A percentile compares a stretch with the other conserved stretches of the same genome.
Conservation (phyloP, 805 yeast genomes). For the Wickerhamiella dianesei region DNA sequence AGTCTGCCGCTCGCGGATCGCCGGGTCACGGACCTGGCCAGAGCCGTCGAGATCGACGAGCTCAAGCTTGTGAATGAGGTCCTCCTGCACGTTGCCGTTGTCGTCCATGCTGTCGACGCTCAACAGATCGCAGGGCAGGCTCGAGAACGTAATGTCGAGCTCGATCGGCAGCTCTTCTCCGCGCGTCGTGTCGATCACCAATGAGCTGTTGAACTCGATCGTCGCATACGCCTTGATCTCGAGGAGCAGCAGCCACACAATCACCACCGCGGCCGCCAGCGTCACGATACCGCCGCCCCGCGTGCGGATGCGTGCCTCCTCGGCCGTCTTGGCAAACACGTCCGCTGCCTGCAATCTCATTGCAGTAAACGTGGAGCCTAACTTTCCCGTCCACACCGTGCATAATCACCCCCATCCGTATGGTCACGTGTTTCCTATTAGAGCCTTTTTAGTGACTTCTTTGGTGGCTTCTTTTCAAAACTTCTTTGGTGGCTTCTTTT, state of each 20-base stretch:
- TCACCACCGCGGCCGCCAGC: slow-evolving; percentile 47
- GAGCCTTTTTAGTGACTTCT: too few relatives aligned
- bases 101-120: slow-evolving; percentile 81
- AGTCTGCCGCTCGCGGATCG: slow-evolving; percentile 31
- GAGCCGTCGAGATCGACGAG: slow-evolving; percentile 47
- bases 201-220: slow-evolving; percentile 61
- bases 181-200: slow-evolving; percentile 62
- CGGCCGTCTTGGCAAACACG: slow-evolving; percentile 89
- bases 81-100: slow-evolving; percentile 71
- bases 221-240: slow-evolving; percentile 67
- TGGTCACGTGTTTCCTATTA: background rate
- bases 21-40: slow-evolving; percentile 37
- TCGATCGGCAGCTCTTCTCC: slow-evolving; percentile 63
- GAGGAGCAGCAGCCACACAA: slow-evolving; percentile 47
- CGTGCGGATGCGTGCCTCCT: slow-evolving; percentile 81
- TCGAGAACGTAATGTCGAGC: slow-evolving; percentile 70
- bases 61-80: slow-evolving; percentile 57
- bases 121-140: slow-evolving; percentile 68
- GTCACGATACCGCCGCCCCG: slow-evolving; percentile 86
- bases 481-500: too few relatives aligned
- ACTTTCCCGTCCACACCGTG: background rate
- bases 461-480: too few relatives aligned
- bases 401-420: background rate
- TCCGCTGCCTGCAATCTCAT: slow-evolving; percentile 30
- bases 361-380: background rate